Conservation (phyloP, 1,139 yeast species). For the Blastobotrys apis region DNA sequence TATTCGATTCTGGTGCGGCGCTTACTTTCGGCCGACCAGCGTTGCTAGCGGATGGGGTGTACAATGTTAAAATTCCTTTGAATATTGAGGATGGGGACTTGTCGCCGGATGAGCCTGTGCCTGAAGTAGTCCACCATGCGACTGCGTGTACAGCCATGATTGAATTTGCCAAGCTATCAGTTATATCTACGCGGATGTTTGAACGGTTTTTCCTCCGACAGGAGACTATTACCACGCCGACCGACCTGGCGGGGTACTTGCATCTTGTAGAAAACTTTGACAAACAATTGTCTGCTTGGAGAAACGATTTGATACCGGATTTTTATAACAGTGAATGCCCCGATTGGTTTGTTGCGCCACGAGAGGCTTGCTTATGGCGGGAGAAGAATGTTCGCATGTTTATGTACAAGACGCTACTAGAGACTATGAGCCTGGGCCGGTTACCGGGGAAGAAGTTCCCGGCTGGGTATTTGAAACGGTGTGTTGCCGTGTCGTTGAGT, state of each 20-base stretch:
- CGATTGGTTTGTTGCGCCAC: conserved; percentile 16
- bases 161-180: conserved; percentile 15
- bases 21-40: conserved; percentile 18
- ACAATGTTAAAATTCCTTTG: conserved; percentile 15
- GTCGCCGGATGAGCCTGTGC: conserved; percentile 12
- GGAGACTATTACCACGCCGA: conserved; percentile 4
- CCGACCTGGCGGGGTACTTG: conserved; percentile 14
- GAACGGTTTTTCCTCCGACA: conserved; percentile 14
- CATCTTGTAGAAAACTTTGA: conserved; percentile 14
- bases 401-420: conserved; percentile 17
- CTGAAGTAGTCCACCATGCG: conserved; percentile 8
- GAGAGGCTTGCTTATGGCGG: conserved; percentile 16
- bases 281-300: conserved; percentile 14
- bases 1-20: conserved; percentile 16
- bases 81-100: conserved; percentile 15
- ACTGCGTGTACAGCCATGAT: conserved; percentile 17
- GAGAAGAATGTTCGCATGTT: conserved; percentile 15
- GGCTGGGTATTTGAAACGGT: conserved; percentile 8
- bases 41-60: conserved; percentile 12
- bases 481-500: conserved; percentile 10
- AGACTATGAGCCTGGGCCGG: conserved; percentile 12
- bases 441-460: conserved; percentile 7
- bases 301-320: conserved; percentile 11
- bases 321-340: conserved; percentile 13
- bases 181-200: conserved; percentile 15